These are phyloP conservation scores for Austroboletus niveus DNA, from an alignment of 1,284 basidiomycete genomes.

Conservation along the genomic window DNA sequence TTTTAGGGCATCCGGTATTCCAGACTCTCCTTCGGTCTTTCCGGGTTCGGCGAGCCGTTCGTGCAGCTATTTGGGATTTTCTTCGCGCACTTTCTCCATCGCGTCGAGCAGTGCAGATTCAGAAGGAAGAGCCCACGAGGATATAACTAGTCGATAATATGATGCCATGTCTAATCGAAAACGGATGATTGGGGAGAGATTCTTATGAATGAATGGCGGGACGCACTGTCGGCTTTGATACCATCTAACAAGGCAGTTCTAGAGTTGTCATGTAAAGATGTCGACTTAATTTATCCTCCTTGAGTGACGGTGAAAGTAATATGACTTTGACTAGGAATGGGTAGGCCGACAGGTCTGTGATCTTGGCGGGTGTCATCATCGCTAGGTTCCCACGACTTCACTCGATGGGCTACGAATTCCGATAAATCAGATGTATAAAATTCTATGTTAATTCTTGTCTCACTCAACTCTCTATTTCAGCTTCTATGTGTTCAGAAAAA, in stretches of 20 bases:
- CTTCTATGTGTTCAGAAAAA: no score
- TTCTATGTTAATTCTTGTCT: no score
- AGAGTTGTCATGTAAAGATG: conserved; percentile 61
- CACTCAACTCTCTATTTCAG: no score
- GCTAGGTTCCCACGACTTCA: background rate
- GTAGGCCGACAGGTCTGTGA: background rate
- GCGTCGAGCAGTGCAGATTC: conserved; percentile 63
- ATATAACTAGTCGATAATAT: conserved; percentile 63
- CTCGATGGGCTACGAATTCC: no score
- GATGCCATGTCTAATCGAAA: conserved; percentile 75
- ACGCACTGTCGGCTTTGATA: conserved; percentile 83
- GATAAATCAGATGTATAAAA: no score
- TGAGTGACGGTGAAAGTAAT: conserved; percentile 61
- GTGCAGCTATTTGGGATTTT: conserved; percentile 76
- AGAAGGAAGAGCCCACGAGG: conserved; percentile 44
- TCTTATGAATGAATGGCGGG: background rate
- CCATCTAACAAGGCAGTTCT: conserved; percentile 68
- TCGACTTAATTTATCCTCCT: conserved; percentile 25
- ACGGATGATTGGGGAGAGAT: background rate
- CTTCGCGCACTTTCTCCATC: conserved; percentile 76
- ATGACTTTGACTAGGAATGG: conserved; percentile 80
- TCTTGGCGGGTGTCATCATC: conserved; percentile 1
- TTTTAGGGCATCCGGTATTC: conserved; percentile 85
- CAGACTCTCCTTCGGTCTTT: conserved; percentile 91
- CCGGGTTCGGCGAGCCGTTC: conserved; percentile 82